Conservation (phyloP, 169 alveolate species). For the Eimeria praecox region DNA sequence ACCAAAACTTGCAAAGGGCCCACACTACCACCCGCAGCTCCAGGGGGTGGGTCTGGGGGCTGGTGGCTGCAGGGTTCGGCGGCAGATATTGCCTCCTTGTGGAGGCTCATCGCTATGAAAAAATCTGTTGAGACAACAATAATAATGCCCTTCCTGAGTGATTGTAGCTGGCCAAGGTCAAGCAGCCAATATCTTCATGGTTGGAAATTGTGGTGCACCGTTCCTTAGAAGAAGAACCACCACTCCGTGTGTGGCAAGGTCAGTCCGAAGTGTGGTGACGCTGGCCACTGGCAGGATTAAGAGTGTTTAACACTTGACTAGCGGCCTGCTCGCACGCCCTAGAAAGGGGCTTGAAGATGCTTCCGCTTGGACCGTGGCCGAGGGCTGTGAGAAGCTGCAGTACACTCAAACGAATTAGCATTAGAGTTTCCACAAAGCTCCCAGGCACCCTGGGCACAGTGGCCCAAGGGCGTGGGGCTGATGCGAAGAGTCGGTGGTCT, state of each 20-base stretch:
- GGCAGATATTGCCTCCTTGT: background rate
- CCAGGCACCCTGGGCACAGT: background rate
- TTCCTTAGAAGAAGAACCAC: background rate
- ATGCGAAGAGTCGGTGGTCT: background rate
- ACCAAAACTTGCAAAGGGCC: constrained; percentile 44
- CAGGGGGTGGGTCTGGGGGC: constrained; percentile 75
- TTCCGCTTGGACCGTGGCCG: background rate
- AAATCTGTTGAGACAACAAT: background rate
- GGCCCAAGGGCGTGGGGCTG: background rate
- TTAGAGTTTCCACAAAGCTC: background rate
- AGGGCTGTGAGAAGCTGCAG: background rate
- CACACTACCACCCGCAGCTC: constrained; percentile 56
- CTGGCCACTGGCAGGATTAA: background rate
- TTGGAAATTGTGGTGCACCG: background rate
- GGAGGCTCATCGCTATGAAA: background rate
- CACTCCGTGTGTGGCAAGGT: background rate
- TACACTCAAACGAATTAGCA: background rate
- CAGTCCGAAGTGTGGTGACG: background rate
- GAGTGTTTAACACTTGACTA: background rate
- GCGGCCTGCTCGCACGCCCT: background rate
- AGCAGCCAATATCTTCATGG: background rate
- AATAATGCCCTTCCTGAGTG: background rate
- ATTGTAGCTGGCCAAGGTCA: background rate
- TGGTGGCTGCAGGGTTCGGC: constrained; percentile 68
- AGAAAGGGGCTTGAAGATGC: background rate